Conservation (phyloP, 345 rosid species). For the Eucalyptus cladocalyx region DNA sequence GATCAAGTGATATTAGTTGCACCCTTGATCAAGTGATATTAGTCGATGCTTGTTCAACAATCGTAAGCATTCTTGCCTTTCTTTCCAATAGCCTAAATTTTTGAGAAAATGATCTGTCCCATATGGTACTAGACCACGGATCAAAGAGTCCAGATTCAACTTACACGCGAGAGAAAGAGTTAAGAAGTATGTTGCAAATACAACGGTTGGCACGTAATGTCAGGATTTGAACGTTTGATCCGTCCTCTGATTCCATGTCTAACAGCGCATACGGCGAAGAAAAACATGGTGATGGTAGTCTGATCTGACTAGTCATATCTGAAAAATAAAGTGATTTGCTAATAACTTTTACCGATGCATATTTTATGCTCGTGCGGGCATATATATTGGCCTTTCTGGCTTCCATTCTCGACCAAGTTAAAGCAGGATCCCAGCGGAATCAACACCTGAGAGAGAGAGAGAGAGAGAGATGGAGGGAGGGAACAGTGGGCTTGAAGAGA, state of each 20-base stretch:
- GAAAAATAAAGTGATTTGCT: not conserved
- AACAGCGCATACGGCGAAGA: not conserved
- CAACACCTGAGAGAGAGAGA: not conserved
- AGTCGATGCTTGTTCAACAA: not conserved
- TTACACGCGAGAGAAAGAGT: not conserved
- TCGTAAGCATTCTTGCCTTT: not conserved
- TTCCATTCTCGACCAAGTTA: not conserved
- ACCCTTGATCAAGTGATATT: not conserved
- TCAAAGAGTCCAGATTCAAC: not conserved
- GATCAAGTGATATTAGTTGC: not conserved
- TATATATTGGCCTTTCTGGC: not conserved
- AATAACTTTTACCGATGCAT: not conserved
- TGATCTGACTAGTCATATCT: not conserved
- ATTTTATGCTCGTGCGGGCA: not conserved
- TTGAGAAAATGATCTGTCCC: not conserved
- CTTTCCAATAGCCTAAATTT: not conserved
- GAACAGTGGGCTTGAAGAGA: not conserved
- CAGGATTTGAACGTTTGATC: not conserved
- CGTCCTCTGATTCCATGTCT: not conserved
- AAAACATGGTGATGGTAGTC: not conserved
- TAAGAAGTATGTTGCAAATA: not conserved
- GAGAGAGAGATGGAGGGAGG: not conserved
- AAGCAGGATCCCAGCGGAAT: not conserved
- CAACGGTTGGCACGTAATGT: not conserved
- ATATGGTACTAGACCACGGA: not conserved